A percentile compares a stretch with the other conserved stretches of the same genome.
Conservation (phyloP, 176 grass and related monocot genomes). For the Saccharum officinarum region DNA sequence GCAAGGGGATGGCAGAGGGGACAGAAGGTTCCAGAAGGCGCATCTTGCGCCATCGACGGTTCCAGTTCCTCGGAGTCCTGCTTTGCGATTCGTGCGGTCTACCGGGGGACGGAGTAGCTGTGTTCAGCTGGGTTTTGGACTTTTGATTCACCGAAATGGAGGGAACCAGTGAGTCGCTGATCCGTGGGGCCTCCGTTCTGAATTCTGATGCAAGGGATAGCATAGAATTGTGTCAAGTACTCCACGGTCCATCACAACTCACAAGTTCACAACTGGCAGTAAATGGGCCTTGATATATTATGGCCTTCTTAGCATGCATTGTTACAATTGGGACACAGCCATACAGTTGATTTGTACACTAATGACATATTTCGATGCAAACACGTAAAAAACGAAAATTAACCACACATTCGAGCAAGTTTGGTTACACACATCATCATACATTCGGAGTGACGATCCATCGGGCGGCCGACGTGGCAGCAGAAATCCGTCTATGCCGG, state of each 20-base stretch:
- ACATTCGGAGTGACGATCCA: not conserved
- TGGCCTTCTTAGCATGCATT: not conserved
- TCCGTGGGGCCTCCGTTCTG: not conserved
- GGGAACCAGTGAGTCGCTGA: not conserved
- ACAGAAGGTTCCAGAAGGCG: too few relatives aligned
- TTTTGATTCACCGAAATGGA: not conserved
- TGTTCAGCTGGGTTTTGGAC: not conserved
- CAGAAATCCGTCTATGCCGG: not conserved
- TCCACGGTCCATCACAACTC: too few relatives aligned
- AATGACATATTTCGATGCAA: not conserved
- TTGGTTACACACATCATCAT: not conserved
- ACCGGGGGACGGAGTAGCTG: not conserved
- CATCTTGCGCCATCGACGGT: not conserved
- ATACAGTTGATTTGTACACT: not conserved
- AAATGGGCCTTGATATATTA: not conserved
- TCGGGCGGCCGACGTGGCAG: not conserved
- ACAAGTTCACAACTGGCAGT: not conserved
- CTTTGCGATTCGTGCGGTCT: constrained; percentile 3
- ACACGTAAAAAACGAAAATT: not conserved
- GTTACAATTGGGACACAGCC: not conserved
- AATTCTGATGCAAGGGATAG: not conserved
- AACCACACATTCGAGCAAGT: not conserved
- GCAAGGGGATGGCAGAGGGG: too few relatives aligned
- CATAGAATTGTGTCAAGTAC: too few relatives aligned
- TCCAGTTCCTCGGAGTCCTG: not conserved